Conservation (phyloP, 768 basidiomycete genomes). For the Candolleomyces aberdarensis region DNA sequence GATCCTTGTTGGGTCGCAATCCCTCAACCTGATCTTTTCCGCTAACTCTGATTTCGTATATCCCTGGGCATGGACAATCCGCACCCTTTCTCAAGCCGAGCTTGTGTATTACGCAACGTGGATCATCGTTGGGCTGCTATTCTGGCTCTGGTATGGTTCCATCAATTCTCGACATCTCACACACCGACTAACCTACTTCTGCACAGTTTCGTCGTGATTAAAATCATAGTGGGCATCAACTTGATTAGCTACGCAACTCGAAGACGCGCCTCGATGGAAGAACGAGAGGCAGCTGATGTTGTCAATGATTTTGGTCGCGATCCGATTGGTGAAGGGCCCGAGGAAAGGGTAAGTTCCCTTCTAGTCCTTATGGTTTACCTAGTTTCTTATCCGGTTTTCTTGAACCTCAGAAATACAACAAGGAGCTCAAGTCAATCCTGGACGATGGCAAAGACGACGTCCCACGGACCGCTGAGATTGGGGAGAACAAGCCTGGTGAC, state of each 20-base stretch:
- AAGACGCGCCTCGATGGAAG: slow-evolving; percentile 75
- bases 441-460: slow-evolving; percentile 71
- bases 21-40: slow-evolving; percentile 57
- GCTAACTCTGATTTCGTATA: slow-evolving; percentile 34
- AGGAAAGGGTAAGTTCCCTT: slow-evolving; percentile 63
- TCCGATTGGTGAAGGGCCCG: slow-evolving; percentile 86
- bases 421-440: slow-evolving; percentile 69
- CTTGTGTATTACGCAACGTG: slow-evolving; percentile 58
- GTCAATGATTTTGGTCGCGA: slow-evolving; percentile 89
- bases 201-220: slow-evolving; percentile 76
- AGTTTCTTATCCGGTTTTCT: not conserved
- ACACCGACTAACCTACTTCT: not conserved
- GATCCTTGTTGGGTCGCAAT: slow-evolving; percentile 74
- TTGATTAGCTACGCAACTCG: slow-evolving; percentile 80
- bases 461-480: slow-evolving; percentile 64
- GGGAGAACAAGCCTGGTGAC: slow-evolving; percentile 49
- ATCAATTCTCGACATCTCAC: slow-evolving; percentile 5
- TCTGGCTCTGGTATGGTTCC: slow-evolving; percentile 81
- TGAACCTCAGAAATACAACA: slow-evolving; percentile 67
- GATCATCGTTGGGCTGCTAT: slow-evolving; percentile 58
- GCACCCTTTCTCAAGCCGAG: slow-evolving; percentile 44
- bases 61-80: slow-evolving; percentile 43
- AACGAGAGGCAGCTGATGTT: slow-evolving; percentile 65
- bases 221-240: slow-evolving; percentile 89
- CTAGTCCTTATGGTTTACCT: not conserved